Evolutionary conservation across 1,284 basidiomycete genomes (phyloP), one percentile per base, ranked within the genome.

Genomic region (Fomes fomentarius): DNA sequence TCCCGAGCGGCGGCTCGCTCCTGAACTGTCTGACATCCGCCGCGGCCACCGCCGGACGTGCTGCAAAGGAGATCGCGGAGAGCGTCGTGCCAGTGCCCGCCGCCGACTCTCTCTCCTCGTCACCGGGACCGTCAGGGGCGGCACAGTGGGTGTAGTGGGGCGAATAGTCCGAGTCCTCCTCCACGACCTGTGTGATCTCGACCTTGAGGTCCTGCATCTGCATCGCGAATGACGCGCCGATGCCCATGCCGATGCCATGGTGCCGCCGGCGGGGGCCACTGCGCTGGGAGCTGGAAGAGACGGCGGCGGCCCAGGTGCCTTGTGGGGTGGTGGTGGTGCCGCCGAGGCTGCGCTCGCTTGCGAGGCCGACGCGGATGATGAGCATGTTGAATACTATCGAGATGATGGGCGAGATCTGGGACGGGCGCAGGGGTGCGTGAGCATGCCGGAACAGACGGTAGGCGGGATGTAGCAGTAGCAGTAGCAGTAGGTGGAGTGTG

Each of bases 321-420:
- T 38, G 21, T 9, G 47, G 21, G 31, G n/a, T 17, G 31, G 31
- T 24, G 2, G 44, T 39, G 31, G 15, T 19, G 15, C 33, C 38
- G 8, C 44, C 47, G 24, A 56, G 44, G 41, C 47, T 49, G 35
- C 57, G 56, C 39, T 60, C 63, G 42, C 53, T 55, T 1, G 62
- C 56, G 56, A 66, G 38, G 37, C 59, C 54, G 47, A 58, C 49
- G 51, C 64, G 66, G 47, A 68, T 66, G 60, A 65, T 66, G 56
- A 66, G 64, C 63, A 67, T 66, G 62, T 67, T 64, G 58, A 64
- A 66, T 10, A 65, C 63, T 15, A 70, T 70, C 1, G 68, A 68
- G 42, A 71, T 70, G 55, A 71, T 65, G 1, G 69, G 66, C 5
- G 60, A 65, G 41, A 68, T 59, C 66, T 66, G 51, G 14, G 14